Base-by-base conservation (phyloP, 129 eudicot genomes). In the Arctium lappa region DNA sequence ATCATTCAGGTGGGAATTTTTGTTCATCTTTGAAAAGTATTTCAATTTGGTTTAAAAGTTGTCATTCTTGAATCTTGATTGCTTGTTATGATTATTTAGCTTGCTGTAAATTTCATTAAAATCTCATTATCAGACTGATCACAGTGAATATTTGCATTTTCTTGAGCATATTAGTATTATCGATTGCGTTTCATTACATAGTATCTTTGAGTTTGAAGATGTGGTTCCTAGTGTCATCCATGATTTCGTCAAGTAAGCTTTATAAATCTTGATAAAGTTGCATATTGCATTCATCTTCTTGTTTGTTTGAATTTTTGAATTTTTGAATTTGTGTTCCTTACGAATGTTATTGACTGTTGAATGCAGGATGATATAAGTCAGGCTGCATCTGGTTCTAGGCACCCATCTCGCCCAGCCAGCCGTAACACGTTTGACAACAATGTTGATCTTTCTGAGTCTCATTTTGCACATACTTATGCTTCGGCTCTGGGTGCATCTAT, bases 401-500 rank as follows among this genome's bases (percentile, higher is more conserved):
- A 87, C 11, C 86, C 93, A 39, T 91, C 97, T 79, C 92, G 91
- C 75, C 93, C 97, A n/a, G 84, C 92, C 6, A 93, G 95, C 89
- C 91, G 95, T 15, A 91, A 89, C 86, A 86, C 92, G 34, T 93
- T 91, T 79, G 93, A 91, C 34, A 90, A 85, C n/a, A 82, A 77
- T 86, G 82, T 79, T 36, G 97, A 88, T 5, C 72, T 88, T 37
- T 85, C 89, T 29, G 92, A 89, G 32, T 76, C 91, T 8, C 94
- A 90, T 73, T 84, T 81, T 66, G 82, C 88, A 56, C 88, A 92
- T 34, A 87, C 91, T 38, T 94, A 94, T 82, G 97, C 97, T 37
- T 86, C 98, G 81, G 97, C 91, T 79, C 85, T 95, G 4, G 98
- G 99, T 73, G 90, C 91, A n/a, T 91, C 99, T 42, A 75, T 95